Evolutionary conservation across 306 rosid species (phyloP).

Genomic region (Begonia fuchsioides): DNA sequence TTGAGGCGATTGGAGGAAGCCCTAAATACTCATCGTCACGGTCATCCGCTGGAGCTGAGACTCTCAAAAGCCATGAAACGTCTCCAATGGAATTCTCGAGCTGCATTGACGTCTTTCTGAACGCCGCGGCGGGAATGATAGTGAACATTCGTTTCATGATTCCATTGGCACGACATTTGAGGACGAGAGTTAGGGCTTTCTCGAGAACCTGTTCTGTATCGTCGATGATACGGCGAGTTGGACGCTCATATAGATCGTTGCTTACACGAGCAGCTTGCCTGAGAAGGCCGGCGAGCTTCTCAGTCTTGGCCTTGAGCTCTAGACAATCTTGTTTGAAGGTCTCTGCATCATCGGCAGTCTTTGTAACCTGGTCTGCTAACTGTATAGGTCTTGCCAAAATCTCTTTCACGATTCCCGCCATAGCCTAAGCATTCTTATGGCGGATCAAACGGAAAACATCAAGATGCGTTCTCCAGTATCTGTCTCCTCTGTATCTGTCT

Average conservation of each 20-base stretch:
- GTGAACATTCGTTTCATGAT: constrained; percentile 16
- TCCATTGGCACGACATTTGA: constrained; percentile 7
- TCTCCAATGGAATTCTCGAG: constrained; percentile 32
- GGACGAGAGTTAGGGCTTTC: constrained; percentile 36
- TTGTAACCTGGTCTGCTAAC: too few relatives aligned
- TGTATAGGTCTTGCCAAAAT: constrained; percentile 45
- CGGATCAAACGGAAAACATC: too few relatives aligned
- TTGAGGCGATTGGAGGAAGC: too few relatives aligned
- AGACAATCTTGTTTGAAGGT: constrained; percentile 44
- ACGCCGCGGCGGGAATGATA: constrained; percentile 28
- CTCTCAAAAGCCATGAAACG: constrained; percentile 62
- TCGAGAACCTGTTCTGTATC: constrained; percentile 23
- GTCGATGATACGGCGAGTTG: constrained; percentile 39
- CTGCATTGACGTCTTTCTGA: too few relatives aligned
- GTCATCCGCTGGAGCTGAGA: constrained; percentile 40
- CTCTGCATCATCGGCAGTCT: constrained; percentile 24
- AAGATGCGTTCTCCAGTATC: too few relatives aligned
- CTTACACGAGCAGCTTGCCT: constrained; percentile 28
- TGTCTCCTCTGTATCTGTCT: too few relatives aligned
- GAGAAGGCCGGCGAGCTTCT: constrained; percentile 43
- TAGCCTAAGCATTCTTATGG: too few relatives aligned
- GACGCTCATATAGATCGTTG: constrained; percentile 33
- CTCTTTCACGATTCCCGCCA: constrained; percentile 43
- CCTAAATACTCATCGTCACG: constrained; percentile 20
- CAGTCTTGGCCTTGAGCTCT: constrained; percentile 8